These are phyloP conservation scores for Ceratobasidium sp. DNA, from an alignment of 1,284 basidiomycete genomes.

Conservation along the genomic window DNA sequence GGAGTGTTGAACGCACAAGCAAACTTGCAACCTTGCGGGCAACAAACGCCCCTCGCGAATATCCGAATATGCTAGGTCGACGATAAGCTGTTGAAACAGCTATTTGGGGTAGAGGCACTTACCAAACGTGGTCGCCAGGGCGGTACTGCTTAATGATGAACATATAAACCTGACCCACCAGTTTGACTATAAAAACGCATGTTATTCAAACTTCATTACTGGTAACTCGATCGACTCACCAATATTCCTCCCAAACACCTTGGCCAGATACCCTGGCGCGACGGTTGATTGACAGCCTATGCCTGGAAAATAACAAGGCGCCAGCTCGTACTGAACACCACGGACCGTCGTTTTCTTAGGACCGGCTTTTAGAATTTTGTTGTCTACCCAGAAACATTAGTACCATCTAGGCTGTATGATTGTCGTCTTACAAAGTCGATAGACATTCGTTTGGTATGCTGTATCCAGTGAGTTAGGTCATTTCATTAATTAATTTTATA, in stretches of 20 bases:
- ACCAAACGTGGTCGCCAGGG: conserved; percentile 33
- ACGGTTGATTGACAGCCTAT: conserved; percentile 19
- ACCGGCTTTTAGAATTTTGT: neutral
- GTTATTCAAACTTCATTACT: neutral
- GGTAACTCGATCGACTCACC: neutral
- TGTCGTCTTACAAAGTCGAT: conserved; percentile 2
- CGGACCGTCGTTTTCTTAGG: neutral
- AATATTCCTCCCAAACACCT: conserved; percentile 23
- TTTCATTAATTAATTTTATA: too few relatives aligned
- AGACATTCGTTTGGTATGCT: conserved; percentile 7
- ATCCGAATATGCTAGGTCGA: conserved; percentile 29
- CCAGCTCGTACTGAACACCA: neutral
- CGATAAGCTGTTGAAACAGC: neutral
- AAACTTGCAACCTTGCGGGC: conserved; percentile 46
- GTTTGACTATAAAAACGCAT: conserved; percentile 10
- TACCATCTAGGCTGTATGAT: neutral
- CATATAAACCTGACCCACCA: conserved; percentile 22
- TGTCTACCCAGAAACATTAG: neutral
- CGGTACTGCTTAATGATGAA: conserved; percentile 13
- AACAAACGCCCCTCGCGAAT: conserved; percentile 46
- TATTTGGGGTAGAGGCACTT: neutral
- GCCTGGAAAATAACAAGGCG: conserved; percentile 15
- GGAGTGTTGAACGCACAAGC: conserved; percentile 26
- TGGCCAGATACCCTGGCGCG: conserved; percentile 4
- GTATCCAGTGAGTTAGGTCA: neutral